phyloP scores from a whole-genome alignment of 2,329 filamentous ascomycete genomes.

The Cercospora sesami region DNA sequence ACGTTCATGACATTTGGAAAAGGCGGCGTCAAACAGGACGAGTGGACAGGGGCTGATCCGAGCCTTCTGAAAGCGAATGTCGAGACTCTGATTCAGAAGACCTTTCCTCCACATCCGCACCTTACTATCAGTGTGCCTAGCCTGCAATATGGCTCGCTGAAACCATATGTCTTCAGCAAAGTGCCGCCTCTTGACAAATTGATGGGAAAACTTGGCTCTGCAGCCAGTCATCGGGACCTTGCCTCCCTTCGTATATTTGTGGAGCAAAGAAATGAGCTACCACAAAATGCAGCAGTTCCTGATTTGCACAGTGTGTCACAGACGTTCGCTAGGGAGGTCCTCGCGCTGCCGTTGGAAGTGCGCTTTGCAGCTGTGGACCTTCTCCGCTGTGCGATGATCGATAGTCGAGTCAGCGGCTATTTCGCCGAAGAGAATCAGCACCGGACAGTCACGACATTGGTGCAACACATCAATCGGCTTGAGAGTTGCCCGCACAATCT shows the following conservation, averaged over 20 bases:
- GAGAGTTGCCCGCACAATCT: slow-evolving; percentile 73
- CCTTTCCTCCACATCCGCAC: slow-evolving; percentile 74
- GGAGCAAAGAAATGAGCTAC: slow-evolving; percentile 59
- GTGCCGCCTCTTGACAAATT: slow-evolving; percentile 81
- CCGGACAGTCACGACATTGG: slow-evolving; percentile 64
- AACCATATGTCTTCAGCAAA: slow-evolving; percentile 74
- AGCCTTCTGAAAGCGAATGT: slow-evolving; percentile 69
- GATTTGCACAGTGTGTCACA: slow-evolving; percentile 64
- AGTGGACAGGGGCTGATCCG: slow-evolving; percentile 77
- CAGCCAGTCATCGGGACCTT: slow-evolving; percentile 62
- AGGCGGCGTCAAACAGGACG: slow-evolving; percentile 67
- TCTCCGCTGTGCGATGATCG: slow-evolving; percentile 72
- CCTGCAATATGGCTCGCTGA: slow-evolving; percentile 63
- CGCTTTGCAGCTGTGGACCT: slow-evolving; percentile 86
- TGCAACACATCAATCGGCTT: slow-evolving; percentile 58
- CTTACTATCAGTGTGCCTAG: slow-evolving; percentile 68
- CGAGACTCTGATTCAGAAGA: slow-evolving; percentile 71
- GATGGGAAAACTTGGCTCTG: slow-evolving; percentile 69
- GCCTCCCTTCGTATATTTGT: slow-evolving; percentile 70
- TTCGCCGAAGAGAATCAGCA: slow-evolving; percentile 70
- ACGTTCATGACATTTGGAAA: slow-evolving; percentile 84
- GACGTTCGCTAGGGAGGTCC: slow-evolving; percentile 25
- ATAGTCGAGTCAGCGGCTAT: slow-evolving; percentile 76
- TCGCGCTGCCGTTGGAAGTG: slow-evolving; percentile 59
- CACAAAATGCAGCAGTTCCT: slow-evolving; percentile 68